A percentile compares a stretch with the other conserved stretches of the same genome.
These are phyloP conservation scores for Botrytis fragariae DNA, from an alignment of 2,329 filamentous ascomycete genomes.

Conservation along the genomic window DNA sequence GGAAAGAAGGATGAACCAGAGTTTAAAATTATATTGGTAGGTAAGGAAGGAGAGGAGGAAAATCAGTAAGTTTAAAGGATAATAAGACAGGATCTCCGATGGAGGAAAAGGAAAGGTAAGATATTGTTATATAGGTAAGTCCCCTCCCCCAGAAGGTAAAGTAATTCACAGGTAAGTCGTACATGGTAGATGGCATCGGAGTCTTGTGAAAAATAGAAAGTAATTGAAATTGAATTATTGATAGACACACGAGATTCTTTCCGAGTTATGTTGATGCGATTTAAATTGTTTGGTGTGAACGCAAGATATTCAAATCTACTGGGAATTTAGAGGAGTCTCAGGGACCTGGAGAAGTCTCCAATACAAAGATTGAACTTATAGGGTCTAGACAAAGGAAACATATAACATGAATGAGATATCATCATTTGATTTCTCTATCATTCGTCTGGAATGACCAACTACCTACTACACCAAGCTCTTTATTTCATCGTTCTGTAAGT, in stretches of 20 bases:
- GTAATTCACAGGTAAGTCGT: not conserved
- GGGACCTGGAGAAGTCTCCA: not conserved
- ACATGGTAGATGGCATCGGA: not conserved
- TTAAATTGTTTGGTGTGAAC: not conserved
- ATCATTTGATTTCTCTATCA: not conserved
- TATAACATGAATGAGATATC: not conserved
- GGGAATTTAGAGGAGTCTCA: rapidly evolving
- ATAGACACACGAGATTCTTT: not conserved
- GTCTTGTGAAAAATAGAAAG: not conserved
- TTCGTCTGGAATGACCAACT: not conserved
- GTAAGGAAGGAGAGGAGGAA: not conserved
- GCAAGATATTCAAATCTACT: not conserved
- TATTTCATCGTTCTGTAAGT: rapidly evolving
- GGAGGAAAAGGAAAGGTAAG: not conserved
- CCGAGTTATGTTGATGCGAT: not conserved
- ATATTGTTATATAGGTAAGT: not conserved
- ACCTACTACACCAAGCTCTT: not conserved
- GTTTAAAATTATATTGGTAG: not conserved
- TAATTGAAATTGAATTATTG: not conserved
- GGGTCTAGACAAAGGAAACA: not conserved
- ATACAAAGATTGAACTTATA: not conserved
- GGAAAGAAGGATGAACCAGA: not conserved
- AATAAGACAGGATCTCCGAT: not conserved
- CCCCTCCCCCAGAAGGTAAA: not conserved
- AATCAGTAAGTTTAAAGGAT: not conserved